Evolutionary conservation across 352 stramenopile genomes (phyloP).

Genomic region (Pelagophyceae sp.): DNA sequence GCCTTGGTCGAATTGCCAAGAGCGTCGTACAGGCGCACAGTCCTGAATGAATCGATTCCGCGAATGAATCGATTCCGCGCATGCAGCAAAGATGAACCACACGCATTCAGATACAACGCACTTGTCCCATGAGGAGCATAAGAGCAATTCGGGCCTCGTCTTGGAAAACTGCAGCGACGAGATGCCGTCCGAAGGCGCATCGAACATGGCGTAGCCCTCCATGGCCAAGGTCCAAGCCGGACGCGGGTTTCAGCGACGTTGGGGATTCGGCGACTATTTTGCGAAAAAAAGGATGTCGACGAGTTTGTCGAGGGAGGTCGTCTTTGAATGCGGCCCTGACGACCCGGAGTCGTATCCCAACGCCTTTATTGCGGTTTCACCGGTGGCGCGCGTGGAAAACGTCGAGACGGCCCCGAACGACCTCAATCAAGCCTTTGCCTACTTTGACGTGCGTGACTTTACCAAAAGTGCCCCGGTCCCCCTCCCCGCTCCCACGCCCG

Average conservation of each 20-base stretch:
- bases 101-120: too few relatives aligned
- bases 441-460: background rate
- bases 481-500: too few relatives aligned
- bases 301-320: background rate
- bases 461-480: too few relatives aligned
- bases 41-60: too few relatives aligned
- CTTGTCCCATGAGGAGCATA: constrained; percentile 50
- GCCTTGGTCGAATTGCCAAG: constrained; percentile 16
- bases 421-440: background rate
- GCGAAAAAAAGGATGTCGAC: too few relatives aligned
- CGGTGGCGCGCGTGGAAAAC: background rate
- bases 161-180: constrained; percentile 37
- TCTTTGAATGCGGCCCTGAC: background rate
- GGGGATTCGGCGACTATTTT: too few relatives aligned
- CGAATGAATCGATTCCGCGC: too few relatives aligned
- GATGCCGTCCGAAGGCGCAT: constrained; percentile 49
- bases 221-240: too few relatives aligned
- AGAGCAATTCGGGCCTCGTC: constrained; percentile 30
- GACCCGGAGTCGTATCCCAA: background rate
- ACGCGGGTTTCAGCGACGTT: too few relatives aligned
- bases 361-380: background rate
- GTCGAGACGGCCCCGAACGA: background rate
- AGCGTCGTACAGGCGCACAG: constrained; percentile 43
- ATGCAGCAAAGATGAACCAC: too few relatives aligned
- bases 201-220: too few relatives aligned